Evolutionary conservation across 805 yeast species (phyloP), one percentile per base, ranked within the genome.

Genomic region (Schwanniomyces yamadae): DNA sequence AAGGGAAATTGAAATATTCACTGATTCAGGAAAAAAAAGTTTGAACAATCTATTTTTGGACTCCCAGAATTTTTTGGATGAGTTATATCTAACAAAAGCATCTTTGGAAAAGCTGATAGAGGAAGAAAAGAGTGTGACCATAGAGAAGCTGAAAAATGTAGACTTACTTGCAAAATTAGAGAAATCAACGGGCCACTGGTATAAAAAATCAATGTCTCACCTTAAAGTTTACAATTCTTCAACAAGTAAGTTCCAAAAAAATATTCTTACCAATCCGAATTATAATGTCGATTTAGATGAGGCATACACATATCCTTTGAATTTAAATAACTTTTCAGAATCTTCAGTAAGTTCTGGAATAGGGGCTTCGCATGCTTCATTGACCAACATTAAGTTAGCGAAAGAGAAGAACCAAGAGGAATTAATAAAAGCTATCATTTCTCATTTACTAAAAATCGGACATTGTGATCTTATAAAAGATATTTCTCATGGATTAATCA

Each of bases 381-480:
- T 13, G 11, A n/a, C 28, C 2, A 31, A 27, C 15, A 18, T 10
- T 4, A 36, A 33, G 2, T 49, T 44, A 23, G 13, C 31, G 10
- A 54, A 49, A 32, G 31, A 37, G 2, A 55, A 52, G 20, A 64
- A 63, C 37, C 51, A 61, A 21, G 46, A 44, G 15, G 59, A 61
- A 31, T 51, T 68, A 12, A 45, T 55, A 39, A 63, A 65, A 34
- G 63, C 71, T 9, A 62, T 68, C 15, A 52, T 63, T 1, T 45
- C 66, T 4, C 73, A 68, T 42, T 43, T 68, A 14, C 45, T 68
- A 23, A 68, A 67, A 39, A 59, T 58, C 3, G 72, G 73, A 4
- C 69, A 66, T 31, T 57, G 64, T 41, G 61, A 57, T 27, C 41
- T 63, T 11, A 66, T 63, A 12, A 52, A 52, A 14, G 64, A 57